Evolutionary conservation across 257 asterid species (phyloP).

Genomic region (Solanum sitiens): DNA sequence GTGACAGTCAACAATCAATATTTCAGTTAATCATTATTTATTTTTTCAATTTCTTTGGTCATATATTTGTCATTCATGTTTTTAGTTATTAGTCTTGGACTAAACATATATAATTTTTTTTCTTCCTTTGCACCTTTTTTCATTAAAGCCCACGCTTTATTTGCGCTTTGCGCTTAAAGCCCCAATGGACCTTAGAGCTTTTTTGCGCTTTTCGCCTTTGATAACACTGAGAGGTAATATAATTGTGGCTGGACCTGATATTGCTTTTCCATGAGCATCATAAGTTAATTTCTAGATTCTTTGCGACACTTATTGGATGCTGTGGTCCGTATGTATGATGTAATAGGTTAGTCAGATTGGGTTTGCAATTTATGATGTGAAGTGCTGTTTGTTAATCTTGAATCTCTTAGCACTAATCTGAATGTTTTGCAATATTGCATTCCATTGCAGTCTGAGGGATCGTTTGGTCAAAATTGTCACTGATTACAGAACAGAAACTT

Average conservation of each 20-base stretch:
- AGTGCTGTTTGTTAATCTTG: not conserved
- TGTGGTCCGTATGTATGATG: not conserved
- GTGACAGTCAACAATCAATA: not conserved
- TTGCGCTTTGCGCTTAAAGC: not conserved
- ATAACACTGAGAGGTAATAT: not conserved
- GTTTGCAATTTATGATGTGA: not conserved
- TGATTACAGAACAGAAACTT: constrained; percentile 94
- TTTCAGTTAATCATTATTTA: not conserved
- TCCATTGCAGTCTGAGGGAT: constrained; percentile 73
- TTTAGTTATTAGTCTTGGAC: not conserved
- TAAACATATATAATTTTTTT: too few relatives aligned
- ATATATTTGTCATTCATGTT: not conserved
- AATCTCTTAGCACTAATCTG: not conserved
- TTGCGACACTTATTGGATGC: not conserved
- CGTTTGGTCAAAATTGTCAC: constrained; percentile 91
- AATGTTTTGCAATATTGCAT: constrained; percentile 1
- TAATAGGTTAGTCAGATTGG: not conserved
- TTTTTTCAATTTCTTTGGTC: not conserved
- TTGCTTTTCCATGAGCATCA: not conserved
- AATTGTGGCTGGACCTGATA: not conserved
- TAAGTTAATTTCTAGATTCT: not conserved
- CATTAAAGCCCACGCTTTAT: not conserved
- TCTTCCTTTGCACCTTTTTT: not conserved
- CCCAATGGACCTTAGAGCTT: not conserved
- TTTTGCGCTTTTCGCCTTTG: not conserved